phyloP scores from a whole-genome alignment of 2,329 filamentous ascomycete species.

The Ophiostoma sp. region DNA sequence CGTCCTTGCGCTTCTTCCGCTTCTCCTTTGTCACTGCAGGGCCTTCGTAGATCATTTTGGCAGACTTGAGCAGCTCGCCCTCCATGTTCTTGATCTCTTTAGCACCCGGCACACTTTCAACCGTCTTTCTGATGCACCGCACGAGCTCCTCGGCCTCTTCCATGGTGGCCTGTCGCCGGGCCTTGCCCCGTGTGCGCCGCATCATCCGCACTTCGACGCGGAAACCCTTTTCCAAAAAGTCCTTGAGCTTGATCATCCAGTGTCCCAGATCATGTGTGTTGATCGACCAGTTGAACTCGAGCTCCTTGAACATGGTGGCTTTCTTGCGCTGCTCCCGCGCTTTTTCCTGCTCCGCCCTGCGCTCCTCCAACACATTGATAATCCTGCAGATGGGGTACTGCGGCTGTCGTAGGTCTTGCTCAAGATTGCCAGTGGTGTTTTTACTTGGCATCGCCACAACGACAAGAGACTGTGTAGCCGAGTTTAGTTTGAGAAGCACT shows the following conservation, averaged over 20 bases:
- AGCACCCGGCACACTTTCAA: conserved; percentile 34
- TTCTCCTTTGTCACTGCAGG: conserved; percentile 19
- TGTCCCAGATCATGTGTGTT: conserved; percentile 67
- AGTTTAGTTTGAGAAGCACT: conserved; percentile 40
- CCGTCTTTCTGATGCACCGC: conserved; percentile 34
- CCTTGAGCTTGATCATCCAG: conserved; percentile 59
- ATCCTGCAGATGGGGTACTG: conserved; percentile 64
- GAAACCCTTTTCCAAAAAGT: conserved; percentile 68
- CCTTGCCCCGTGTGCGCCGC: conserved; percentile 57
- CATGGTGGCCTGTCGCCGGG: conserved; percentile 50
- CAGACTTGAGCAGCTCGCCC: conserved; percentile 38
- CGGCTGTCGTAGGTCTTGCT: conserved; percentile 23
- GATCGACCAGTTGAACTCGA: conserved; percentile 92
- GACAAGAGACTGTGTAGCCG: conserved; percentile 36
- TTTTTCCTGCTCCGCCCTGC: conserved; percentile 40
- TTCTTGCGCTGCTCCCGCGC: conserved; percentile 38
- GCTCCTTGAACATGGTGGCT: conserved; percentile 55
- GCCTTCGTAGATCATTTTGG: conserved; percentile 40
- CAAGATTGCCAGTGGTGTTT: background rate
- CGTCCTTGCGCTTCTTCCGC: background rate
- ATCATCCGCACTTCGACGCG: conserved; percentile 69
- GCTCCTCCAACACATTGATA: conserved; percentile 51
- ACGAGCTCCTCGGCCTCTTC: conserved; percentile 59
- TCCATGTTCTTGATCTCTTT: conserved; percentile 40
- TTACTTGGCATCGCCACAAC: conserved; percentile 32